phyloP scores from a whole-genome alignment of 1,139 yeast genomes.

The Scheffersomyces cryptocercus region DNA sequence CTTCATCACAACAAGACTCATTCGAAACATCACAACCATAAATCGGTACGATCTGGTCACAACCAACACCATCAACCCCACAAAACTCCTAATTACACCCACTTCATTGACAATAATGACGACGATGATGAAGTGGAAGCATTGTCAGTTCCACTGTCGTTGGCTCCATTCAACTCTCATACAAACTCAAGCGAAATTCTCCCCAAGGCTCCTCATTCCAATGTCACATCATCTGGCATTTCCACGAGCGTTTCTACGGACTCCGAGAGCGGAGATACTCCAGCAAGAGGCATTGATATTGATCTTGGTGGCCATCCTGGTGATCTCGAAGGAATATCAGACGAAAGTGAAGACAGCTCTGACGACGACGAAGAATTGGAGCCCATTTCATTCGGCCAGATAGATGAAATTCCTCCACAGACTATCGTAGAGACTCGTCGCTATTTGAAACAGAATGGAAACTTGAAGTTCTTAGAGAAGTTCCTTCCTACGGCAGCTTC shows the following conservation, averaged over 20 bases:
- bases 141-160: neutral
- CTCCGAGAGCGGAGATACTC: neutral
- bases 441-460: conserved; percentile 63
- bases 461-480: conserved; percentile 54
- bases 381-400: neutral
- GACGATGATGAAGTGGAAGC: conserved; percentile 1
- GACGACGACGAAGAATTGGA: neutral
- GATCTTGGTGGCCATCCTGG: neutral
- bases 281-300: neutral
- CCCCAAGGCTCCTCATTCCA: neutral
- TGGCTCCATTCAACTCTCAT: conserved; percentile 1
- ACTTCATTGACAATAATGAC: conserved; percentile 3
- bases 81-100: too few relatives aligned
- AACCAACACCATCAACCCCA: too few relatives aligned
- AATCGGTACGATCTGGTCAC: too few relatives aligned
- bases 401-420: conserved; percentile 11
- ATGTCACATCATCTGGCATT: neutral
- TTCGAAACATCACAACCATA: too few relatives aligned
- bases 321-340: too few relatives aligned
- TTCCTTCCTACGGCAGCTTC: conserved; percentile 63
- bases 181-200: neutral
- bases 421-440: conserved; percentile 48
- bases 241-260: neutral
- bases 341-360: neutral
- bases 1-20: too few relatives aligned